Conservation (phyloP, 2,329 filamentous ascomycete genomes). For the Colletotrichum zoysiae region DNA sequence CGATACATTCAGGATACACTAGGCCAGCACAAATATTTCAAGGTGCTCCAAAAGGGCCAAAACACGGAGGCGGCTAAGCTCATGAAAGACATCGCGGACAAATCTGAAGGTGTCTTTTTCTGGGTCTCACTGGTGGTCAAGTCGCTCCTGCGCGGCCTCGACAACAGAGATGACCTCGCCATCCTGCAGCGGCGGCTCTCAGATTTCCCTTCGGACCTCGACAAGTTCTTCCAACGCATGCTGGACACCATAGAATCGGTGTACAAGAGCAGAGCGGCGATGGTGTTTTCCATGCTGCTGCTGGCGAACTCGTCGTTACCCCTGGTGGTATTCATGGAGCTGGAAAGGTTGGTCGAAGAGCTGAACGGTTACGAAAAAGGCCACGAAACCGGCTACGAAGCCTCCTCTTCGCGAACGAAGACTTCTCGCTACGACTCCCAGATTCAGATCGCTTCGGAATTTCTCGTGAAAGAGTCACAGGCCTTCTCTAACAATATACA, state of each 20-base stretch:
- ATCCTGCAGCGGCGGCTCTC: conserved; percentile 27
- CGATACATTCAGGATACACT: conserved; percentile 37
- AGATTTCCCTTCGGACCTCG: conserved; percentile 38
- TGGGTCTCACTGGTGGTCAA: conserved; percentile 48
- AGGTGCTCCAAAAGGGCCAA: neutral
- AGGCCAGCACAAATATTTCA: neutral
- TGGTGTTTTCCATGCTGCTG: conserved; percentile 1
- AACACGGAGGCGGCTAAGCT: conserved; percentile 33
- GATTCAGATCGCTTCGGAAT: too few relatives aligned
- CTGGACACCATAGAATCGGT: conserved; percentile 29
- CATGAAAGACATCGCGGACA: conserved; percentile 42
- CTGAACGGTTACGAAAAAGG: too few relatives aligned
- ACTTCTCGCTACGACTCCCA: too few relatives aligned
- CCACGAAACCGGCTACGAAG: too few relatives aligned
- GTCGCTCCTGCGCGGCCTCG: conserved; percentile 41
- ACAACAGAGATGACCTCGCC: conserved; percentile 21
- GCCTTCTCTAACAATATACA: too few relatives aligned
- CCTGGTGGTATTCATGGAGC: neutral
- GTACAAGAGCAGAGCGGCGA: neutral
- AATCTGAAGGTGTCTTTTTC: conserved; percentile 51
- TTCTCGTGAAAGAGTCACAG: too few relatives aligned
- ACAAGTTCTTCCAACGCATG: conserved; percentile 40
- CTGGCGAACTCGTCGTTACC: conserved; percentile 18
- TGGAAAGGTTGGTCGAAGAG: too few relatives aligned
- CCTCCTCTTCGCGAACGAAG: too few relatives aligned